phyloP scores from a whole-genome alignment of 2,329 filamentous ascomycete genomes.

The Aspergillus brunneoviolaceus region DNA sequence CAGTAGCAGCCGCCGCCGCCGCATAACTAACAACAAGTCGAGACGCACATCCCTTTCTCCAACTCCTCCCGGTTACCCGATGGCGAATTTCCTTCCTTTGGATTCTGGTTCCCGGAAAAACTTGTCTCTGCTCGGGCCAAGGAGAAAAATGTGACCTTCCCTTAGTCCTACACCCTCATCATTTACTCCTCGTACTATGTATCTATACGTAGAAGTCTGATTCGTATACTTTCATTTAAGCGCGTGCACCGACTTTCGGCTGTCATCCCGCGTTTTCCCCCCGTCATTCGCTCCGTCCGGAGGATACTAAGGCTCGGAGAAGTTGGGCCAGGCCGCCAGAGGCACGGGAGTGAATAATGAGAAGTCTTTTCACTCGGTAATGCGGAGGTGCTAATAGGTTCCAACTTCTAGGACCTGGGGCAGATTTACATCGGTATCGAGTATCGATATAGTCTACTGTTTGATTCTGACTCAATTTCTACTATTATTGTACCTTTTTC shows the following conservation, averaged over 20 bases:
- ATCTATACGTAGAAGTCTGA: background rate
- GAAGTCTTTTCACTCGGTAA: conserved; percentile 8
- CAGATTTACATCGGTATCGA: background rate
- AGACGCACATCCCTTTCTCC: conserved; percentile 28
- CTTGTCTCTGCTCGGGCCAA: background rate
- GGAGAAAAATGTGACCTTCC: background rate
- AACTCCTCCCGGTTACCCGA: conserved; percentile 17
- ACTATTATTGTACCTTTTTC: too few species aligned
- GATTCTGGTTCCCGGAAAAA: conserved; percentile 4
- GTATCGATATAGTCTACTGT: background rate
- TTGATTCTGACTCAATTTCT: background rate
- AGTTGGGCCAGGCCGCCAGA: background rate
- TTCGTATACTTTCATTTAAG: background rate
- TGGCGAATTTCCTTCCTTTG: conserved; percentile 16
- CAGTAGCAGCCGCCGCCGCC: background rate
- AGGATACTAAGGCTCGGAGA: background rate
- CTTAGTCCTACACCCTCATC: background rate
- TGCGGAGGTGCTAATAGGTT: background rate
- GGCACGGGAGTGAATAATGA: background rate
- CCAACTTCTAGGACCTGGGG: background rate
- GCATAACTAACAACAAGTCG: conserved; percentile 16
- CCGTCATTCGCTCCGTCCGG: conserved; percentile 6
- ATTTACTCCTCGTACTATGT: too few species aligned
- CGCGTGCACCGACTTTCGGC: conserved; percentile 11
- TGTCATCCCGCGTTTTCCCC: conserved; percentile 8